A percentile compares a stretch with the other conserved stretches of the same genome.
phyloP scores from a whole-genome alignment of 129 eudicot genomes.

The Centaurea solstitialis region DNA sequence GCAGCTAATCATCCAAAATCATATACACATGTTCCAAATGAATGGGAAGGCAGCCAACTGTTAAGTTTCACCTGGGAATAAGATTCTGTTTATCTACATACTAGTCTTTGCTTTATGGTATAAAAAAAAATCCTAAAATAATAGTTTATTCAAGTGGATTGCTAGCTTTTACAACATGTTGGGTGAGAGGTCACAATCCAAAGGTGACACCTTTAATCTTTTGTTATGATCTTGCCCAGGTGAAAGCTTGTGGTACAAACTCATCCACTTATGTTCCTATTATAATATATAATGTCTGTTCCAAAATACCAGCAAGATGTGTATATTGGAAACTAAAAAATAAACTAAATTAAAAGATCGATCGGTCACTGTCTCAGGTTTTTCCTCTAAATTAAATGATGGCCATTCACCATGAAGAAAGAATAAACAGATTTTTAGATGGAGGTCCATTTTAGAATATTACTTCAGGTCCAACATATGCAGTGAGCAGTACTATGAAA shows the following conservation, averaged over 20 bases:
- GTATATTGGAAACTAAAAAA: neutral
- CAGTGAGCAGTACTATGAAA: neutral
- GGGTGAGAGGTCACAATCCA: constrained; percentile 13
- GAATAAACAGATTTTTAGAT: neutral
- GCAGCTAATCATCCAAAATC: neutral
- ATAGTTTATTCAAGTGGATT: constrained; percentile 12
- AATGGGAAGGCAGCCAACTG: neutral
- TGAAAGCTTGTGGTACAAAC: constrained; percentile 4
- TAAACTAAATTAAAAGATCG: neutral
- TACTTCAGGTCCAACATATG: neutral
- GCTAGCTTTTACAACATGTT: constrained; percentile 13
- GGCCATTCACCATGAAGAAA: neutral
- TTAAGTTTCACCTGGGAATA: constrained; percentile 2
- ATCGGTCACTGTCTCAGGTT: constrained; percentile 11
- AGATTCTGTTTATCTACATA: constrained; percentile 5
- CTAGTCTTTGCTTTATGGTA: constrained; percentile 6
- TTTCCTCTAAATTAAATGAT: neutral
- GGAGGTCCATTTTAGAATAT: neutral
- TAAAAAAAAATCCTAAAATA: neutral
- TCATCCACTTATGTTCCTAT: neutral
- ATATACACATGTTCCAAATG: neutral
- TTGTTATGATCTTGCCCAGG: constrained; percentile 10
- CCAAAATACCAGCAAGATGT: neutral
- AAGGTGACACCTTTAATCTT: constrained; percentile 16
- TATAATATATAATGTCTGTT: neutral